Evolutionary conservation across 495 filamentous ascomycete species (phyloP), one percentile per base, ranked within the genome.

Genomic region (Penicillium goetzii): DNA sequence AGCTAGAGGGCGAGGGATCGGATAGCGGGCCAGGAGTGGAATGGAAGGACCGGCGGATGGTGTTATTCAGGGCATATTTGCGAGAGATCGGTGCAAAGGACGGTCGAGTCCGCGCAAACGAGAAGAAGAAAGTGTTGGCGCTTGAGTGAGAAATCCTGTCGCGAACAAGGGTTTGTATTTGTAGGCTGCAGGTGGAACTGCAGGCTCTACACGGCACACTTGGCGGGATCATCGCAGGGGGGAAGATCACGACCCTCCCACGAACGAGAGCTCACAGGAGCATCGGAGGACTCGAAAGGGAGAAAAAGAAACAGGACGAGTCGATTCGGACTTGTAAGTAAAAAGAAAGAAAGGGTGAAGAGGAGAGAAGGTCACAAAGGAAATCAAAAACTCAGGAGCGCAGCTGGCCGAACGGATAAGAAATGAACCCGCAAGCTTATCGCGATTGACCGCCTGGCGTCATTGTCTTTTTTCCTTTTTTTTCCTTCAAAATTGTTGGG

Each of bases 151-250:
- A 33, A 47, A 72, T 51, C n/a, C 64, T 63, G 25, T 72, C 64
- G 65, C 69, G 64, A 40, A 62, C 63, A 63, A 74, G 60, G 68
- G 66, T 62, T 63, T 71, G 70, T 65, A 76, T 61, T 63, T 72
- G 71, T 65, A 76, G 71, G 65, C 72, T 77, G 77, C 76, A 75
- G 76, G 73, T 61, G 52, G 72, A 59, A 71, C 73, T 74, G 76
- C 77, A 78, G 74, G 73, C 74, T 73, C 77, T 70, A 72, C 65
- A 56, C 9, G 68, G 58, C 52, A 69, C 55, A 60, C 62, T 72
- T 70, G 74, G 71, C 60, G 67, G 54, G 64, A 76, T 65, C 73
- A 79, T 74, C 57, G 58, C 52, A 25, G 52, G 52, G 52, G 11
- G 58, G 59, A 51, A 60, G 57, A 63, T 49, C 41, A 55, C 56